Base-by-base conservation (phyloP, 2,329 filamentous ascomycete genomes). In the Metarhizium humberi region DNA sequence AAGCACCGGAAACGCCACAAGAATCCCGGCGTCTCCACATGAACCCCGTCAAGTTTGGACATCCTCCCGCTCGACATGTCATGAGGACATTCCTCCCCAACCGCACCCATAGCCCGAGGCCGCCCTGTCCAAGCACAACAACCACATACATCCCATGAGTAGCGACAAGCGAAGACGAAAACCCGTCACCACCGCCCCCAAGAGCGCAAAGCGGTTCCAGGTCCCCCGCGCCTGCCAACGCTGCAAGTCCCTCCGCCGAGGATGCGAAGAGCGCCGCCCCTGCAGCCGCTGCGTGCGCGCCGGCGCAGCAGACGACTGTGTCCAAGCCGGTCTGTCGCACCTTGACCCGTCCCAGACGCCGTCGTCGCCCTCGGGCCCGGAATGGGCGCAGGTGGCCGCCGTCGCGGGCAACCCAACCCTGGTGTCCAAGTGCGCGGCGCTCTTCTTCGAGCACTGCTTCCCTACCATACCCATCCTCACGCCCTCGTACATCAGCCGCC, bases 391-490 rank as follows among this genome's bases (percentile, higher is more conserved):
- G 63, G 63, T 71, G 51, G 60, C 58, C 2, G 74, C 67, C 16
- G 58, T 73, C n/a, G 63, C 73, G 0, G 69, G 70, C 0, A 55
- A 53, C 2, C 56, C 54, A 6, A 64, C 74, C 5, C 25, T 25
- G 25, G 58, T 75, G 20, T 70, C 73, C 29, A 64, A 71, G 53
- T 75, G 73, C 56, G 60, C 67, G 6, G 61, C 65, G 29, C 67
- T 71, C 36, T 76, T 75, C 64, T 73, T 75, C 52, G 62, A 67
- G 7, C 63, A 66, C 8, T 61, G 75, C 4, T 66, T 69, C 46
- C 73, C 73, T 1, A 76, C 73, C 1, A 75, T 76, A 16, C 73
- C 73, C 2, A 73, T 76, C 40, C 58, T 75, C 18, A 74, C 71
- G 0, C 62, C 62, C 8, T 66, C 68, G 8, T 75, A 73, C 56